Conservation (phyloP, 202 grass and related monocot genomes). For the Bolboschoenoplectus hybrid region DNA sequence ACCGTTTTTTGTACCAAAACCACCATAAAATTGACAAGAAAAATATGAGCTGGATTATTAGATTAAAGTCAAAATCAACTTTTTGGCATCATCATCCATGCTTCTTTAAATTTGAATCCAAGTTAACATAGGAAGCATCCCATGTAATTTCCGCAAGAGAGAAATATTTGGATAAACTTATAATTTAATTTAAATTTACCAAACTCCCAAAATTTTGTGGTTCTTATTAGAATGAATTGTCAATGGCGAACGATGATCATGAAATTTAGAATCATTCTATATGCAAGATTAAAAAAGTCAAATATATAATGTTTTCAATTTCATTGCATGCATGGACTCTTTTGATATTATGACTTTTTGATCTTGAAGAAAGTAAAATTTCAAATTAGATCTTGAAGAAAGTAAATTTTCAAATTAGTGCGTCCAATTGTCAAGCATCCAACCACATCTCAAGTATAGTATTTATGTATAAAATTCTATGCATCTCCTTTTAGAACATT, state of each 20-base stretch:
- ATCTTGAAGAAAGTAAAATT: background rate
- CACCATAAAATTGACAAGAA: background rate
- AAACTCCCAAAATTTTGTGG: background rate
- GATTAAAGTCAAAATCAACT: constrained; percentile 16
- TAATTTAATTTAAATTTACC: background rate
- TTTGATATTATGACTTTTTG: background rate
- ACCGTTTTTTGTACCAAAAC: background rate
- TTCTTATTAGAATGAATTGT: background rate
- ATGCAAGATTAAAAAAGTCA: no score
- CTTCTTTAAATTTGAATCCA: background rate
- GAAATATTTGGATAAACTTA: background rate
- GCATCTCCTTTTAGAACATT: background rate
- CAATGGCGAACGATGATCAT: background rate
- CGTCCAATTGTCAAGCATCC: background rate
- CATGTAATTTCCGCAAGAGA: background rate
- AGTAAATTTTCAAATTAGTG: background rate
- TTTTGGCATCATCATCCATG: background rate
- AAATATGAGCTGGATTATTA: background rate
- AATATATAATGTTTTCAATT: background rate
- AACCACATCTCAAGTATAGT: background rate
- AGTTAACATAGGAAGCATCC: constrained; percentile 26
- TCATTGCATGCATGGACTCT: background rate
- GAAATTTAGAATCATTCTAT: background rate
- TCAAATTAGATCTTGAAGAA: background rate
- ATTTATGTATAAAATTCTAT: background rate